Evolutionary conservation across 106 monocot genomes (phyloP), one percentile per base, ranked within the genome.

Genomic region (Acorus calamus): DNA sequence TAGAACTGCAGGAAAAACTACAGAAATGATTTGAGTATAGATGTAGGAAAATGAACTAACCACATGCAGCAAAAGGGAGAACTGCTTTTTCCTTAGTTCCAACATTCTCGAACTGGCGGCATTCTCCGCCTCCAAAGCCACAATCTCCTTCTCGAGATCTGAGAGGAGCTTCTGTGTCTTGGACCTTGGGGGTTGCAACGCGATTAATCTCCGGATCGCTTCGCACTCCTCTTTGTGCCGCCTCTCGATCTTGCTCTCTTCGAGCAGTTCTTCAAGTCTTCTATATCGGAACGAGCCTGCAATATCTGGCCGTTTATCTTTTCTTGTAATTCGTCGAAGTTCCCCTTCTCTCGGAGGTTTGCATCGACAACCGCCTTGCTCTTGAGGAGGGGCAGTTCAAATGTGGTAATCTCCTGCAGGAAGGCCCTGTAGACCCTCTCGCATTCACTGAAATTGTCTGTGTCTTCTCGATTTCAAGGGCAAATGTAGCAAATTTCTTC

Each of bases 211-310:
- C 62, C 96, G 74, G 5, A 98, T 81, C 3, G 91, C 83, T 72
- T 98, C 91, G 49, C 96, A 98, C 66, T 98, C 91, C 72, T 98
- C 96, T 76, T 88, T 98, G 72, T 92, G 84, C 71, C 80, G 82
- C 78, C 91, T 84, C 77, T 98, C 91, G 41, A 98, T 77, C 72
- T 85, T 82, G 77, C 88, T 85, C 76, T 75, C 68, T 78, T 88
- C 81, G 14, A 88, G 70, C 46, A 81, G 84, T 59, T 81, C 76
- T 88, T 84, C 42, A 88, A 61, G 14, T 81, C 78, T 51, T 88
- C 88, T 5, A 88, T 88, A 71, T 88, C 84, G 14, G 58, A 50
- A 60, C 79, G 79, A 44, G 94, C 87, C 57, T 87, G 87, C 57
- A 76, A 60, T 2, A 96, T 96, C 44, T 96, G 90, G 8, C 50